phyloP scores from a whole-genome alignment of 2,329 filamentous ascomycete species.

The Ascochyta viciae-villosae region DNA sequence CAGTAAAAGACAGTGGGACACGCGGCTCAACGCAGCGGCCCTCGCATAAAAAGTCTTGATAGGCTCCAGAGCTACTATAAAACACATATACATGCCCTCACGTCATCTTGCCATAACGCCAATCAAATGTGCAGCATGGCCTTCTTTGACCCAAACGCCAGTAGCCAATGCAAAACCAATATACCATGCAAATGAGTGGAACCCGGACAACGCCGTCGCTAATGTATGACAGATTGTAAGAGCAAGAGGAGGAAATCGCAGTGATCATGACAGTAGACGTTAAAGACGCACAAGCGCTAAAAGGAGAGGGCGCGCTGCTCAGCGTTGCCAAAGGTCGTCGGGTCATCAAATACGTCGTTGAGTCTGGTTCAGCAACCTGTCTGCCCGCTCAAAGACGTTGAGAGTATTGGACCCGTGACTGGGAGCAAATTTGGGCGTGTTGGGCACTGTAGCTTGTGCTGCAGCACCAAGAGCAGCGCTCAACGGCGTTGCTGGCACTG shows the following conservation, averaged over 20 bases:
- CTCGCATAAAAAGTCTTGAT: no score
- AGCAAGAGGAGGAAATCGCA: not conserved
- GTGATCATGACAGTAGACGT: not conserved
- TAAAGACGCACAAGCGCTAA: not conserved
- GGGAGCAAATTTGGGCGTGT: conserved; percentile 50
- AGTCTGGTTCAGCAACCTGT: conserved; percentile 42
- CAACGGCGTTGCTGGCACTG: conserved; percentile 83
- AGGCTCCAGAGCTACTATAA: no score
- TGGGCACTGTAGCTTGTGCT: conserved; percentile 86
- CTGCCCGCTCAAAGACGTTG: conserved; percentile 47
- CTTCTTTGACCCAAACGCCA: not conserved
- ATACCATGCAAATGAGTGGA: conserved; percentile 20
- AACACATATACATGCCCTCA: conserved; percentile 1
- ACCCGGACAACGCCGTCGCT: conserved; percentile 19
- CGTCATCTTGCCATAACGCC: conserved; percentile 9
- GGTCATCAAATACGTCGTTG: conserved; percentile 35
- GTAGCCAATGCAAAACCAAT: conserved; percentile 8
- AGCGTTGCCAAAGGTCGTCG: no score
- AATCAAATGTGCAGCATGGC: not conserved
- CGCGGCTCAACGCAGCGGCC: no score
- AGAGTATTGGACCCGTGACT: conserved; percentile 34
- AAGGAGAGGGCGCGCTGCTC: not conserved
- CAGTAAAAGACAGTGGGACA: no score
- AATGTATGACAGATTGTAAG: conserved; percentile 10
- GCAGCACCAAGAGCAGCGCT: conserved; percentile 89